Conservation (phyloP, 345 rosid genomes). For the Gossypium mustelinum region DNA sequence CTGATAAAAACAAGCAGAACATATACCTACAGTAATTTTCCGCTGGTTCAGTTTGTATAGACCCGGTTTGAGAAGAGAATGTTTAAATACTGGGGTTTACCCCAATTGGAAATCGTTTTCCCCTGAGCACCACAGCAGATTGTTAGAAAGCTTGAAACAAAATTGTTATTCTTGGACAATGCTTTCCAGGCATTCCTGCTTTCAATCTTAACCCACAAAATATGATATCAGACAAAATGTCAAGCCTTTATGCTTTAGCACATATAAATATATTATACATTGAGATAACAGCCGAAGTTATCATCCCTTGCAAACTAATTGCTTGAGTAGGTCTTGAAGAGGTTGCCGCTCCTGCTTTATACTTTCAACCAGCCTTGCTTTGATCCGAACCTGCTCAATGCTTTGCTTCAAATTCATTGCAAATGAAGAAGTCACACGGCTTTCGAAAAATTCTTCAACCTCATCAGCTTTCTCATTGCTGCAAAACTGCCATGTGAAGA, state of each 20-base stretch:
- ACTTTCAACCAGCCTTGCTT: slow-evolving; percentile 41
- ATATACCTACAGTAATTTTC: no score
- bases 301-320: slow-evolving; percentile 18
- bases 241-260: neutral
- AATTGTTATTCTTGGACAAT: no score
- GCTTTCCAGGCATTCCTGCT: no score
- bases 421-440: slow-evolving; percentile 17
- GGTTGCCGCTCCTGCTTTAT: slow-evolving; percentile 33
- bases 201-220: no score
- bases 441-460: slow-evolving; percentile 30
- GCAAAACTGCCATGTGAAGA: slow-evolving; percentile 27
- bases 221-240: neutral
- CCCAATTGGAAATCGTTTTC: no score
- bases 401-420: slow-evolving; percentile 41
- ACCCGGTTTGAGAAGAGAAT: no score
- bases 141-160: no score
- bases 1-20: no score
- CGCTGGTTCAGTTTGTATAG: no score
- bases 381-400: slow-evolving; percentile 39
- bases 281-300: neutral
- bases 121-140: no score
- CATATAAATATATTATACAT: neutral
- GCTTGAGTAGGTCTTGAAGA: slow-evolving; percentile 27
- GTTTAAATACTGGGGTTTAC: no score
- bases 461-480: slow-evolving; percentile 45